phyloP scores from a whole-genome alignment of 2,329 filamentous ascomycete genomes.

The Aspergillus piperis region DNA sequence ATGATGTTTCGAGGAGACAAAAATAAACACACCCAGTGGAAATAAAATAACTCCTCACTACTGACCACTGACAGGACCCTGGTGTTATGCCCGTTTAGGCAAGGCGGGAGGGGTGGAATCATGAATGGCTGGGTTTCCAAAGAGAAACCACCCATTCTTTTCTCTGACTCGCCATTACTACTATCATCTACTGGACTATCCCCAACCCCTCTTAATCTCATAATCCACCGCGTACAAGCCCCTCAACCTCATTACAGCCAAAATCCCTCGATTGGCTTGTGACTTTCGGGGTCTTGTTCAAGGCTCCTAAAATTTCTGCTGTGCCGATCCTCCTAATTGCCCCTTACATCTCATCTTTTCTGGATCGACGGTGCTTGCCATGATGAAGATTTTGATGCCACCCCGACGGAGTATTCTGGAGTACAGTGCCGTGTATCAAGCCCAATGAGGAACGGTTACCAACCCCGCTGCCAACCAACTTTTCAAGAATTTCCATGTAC shows the following conservation, averaged over 20 bases:
- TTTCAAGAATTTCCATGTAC: neutral
- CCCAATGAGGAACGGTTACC: neutral
- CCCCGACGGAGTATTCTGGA: neutral
- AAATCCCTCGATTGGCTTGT: neutral
- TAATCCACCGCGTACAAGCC: neutral
- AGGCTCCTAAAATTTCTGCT: neutral
- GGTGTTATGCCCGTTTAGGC: neutral
- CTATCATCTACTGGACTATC: neutral
- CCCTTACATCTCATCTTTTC: neutral
- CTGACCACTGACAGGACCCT: conserved; percentile 2
- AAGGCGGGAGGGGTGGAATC: neutral
- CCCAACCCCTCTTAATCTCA: neutral
- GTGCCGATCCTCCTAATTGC: neutral
- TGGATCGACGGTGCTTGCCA: neutral
- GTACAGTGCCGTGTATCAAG: neutral
- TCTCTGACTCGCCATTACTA: neutral
- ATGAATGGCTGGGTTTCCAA: neutral
- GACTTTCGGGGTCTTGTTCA: neutral
- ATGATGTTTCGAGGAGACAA: neutral
- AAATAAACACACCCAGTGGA: no score
- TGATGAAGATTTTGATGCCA: neutral
- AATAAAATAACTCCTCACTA: neutral
- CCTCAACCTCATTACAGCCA: neutral
- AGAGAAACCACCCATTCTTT: neutral
- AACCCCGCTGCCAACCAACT: neutral